These are phyloP conservation scores for Saussurea involucrata DNA, from an alignment of 129 eudicot species.

Conservation along the genomic window DNA sequence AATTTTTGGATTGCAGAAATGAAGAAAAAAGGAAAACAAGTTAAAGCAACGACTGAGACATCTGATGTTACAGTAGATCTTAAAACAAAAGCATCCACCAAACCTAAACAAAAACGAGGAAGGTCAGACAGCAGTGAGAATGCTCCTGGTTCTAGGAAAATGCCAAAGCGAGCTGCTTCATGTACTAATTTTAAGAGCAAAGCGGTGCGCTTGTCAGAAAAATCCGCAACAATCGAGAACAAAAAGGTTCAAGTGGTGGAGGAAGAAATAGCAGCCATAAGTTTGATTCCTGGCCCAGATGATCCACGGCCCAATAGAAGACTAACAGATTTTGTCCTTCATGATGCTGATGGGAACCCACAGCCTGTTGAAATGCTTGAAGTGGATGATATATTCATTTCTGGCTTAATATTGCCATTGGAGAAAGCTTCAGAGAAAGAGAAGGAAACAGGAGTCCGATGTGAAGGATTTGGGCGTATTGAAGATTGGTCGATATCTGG, in stretches of 20 bases:
- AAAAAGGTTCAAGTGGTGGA: constrained; percentile 40
- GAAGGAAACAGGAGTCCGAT: constrained; percentile 49
- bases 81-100: constrained; percentile 16
- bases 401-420: constrained; percentile 63
- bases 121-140: constrained; percentile 17
- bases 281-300: constrained; percentile 30
- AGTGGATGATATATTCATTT: constrained; percentile 54
- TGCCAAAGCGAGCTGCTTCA: constrained; percentile 44
- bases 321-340: constrained; percentile 53
- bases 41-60: constrained; percentile 15
- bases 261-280: constrained; percentile 41
- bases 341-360: constrained; percentile 47
- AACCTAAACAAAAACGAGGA: constrained; percentile 32
- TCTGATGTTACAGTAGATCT: constrained; percentile 24
- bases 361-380: constrained; percentile 76
- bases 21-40: constrained; percentile 33
- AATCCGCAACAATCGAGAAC: constrained; percentile 22
- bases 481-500: constrained; percentile 81
- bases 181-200: constrained; percentile 34
- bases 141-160: constrained; percentile 28
- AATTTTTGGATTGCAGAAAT: constrained; percentile 25
- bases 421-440: constrained; percentile 46
- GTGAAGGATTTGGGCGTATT: constrained; percentile 73
- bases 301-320: constrained; percentile 55
- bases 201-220: constrained; percentile 34